phyloP scores from a whole-genome alignment of 306 rosid genomes.

The Pyrus betulifolia region DNA sequence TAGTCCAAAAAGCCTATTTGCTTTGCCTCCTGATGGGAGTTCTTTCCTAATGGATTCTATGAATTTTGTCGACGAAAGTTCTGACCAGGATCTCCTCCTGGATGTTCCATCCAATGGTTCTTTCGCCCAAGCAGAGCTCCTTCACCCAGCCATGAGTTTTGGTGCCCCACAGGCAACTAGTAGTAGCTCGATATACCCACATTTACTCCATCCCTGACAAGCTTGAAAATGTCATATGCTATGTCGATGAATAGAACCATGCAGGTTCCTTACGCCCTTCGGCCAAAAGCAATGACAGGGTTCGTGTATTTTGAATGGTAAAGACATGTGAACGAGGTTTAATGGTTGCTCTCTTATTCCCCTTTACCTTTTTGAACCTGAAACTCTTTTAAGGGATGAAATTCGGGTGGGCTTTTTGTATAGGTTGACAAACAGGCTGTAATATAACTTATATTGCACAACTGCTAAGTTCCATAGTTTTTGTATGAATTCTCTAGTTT shows the following conservation, averaged over 20 bases:
- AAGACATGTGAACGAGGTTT: constrained; percentile 53
- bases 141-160: constrained; percentile 44
- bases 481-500: constrained; percentile 34
- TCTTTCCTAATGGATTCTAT: constrained; percentile 57
- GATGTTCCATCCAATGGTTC: constrained; percentile 80
- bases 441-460: constrained; percentile 53
- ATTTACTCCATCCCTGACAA: constrained; percentile 35
- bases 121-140: constrained; percentile 88
- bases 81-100: constrained; percentile 72
- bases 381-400: constrained; percentile 36
- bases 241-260: constrained; percentile 6
- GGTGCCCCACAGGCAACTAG: constrained; percentile 69
- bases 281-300: constrained; percentile 26
- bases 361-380: constrained; percentile 39
- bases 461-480: constrained; percentile 35
- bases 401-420: constrained; percentile 68
- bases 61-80: constrained; percentile 58
- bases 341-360: constrained; percentile 40
- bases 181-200: constrained; percentile 62
- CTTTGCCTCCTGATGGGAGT: constrained; percentile 74
- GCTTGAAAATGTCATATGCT: constrained; percentile 5
- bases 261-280: constrained; percentile 20
- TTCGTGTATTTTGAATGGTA: constrained; percentile 38
- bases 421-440: constrained; percentile 60
- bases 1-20: constrained; percentile 81